Percentiles rank a stretch among this genome's conserved stretches.
Evolutionary conservation across 2,329 filamentous ascomycete species (phyloP).

Genomic region (Neonectria hederae): DNA sequence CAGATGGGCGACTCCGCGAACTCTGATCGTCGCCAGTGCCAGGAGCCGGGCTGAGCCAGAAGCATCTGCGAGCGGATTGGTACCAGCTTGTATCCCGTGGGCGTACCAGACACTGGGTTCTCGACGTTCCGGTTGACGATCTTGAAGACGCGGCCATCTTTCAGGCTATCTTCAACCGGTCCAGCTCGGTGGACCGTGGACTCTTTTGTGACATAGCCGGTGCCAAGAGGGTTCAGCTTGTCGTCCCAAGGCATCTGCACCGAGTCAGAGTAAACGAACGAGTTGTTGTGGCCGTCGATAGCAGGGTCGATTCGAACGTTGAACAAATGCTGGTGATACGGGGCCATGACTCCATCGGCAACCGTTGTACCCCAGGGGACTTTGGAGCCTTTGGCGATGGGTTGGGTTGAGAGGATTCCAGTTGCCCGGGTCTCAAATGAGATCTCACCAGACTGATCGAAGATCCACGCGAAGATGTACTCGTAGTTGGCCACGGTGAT

Average conservation of each 20-base stretch:
- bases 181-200: constrained; percentile 55
- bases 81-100: constrained; percentile 58
- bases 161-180: constrained; percentile 63
- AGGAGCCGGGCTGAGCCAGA: constrained; percentile 52
- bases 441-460: constrained; percentile 70
- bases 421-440: constrained; percentile 72
- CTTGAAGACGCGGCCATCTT: constrained; percentile 60
- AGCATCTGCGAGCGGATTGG: constrained; percentile 58
- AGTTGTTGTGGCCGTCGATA: constrained; percentile 63
- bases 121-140: constrained; percentile 56
- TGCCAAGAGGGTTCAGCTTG: constrained; percentile 68
- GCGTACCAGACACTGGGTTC: constrained; percentile 50
- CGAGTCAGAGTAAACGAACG: constrained; percentile 55
- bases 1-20: constrained; percentile 55
- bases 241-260: constrained; percentile 53
- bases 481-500: constrained; percentile 77
- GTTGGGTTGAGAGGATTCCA: constrained; percentile 69
- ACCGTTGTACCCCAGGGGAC: constrained; percentile 69
- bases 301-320: constrained; percentile 71
- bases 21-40: constrained; percentile 51
- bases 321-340: constrained; percentile 77
- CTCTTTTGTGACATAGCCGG: constrained; percentile 63
- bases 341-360: constrained; percentile 61
- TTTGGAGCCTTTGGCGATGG: constrained; percentile 63
- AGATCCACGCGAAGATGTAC: constrained; percentile 62